These are phyloP conservation scores for Sporothrix curviconia DNA, from an alignment of 2,329 filamentous ascomycete genomes.

Conservation along the genomic window DNA sequence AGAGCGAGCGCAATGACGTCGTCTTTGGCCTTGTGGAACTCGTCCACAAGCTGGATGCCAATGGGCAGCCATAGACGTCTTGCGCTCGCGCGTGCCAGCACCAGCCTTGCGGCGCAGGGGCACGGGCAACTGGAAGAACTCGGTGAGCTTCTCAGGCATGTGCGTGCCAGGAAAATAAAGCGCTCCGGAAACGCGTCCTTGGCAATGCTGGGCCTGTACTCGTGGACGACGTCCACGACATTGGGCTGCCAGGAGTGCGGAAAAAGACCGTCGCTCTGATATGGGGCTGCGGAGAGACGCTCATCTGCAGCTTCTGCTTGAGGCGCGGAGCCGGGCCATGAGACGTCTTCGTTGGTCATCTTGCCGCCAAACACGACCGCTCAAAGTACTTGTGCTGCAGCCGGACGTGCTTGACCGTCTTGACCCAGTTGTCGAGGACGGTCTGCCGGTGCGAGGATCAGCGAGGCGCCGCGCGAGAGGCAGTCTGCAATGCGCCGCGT, in stretches of 20 bases:
- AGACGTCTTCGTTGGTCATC: constrained; percentile 17
- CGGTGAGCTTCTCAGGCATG: constrained; percentile 16
- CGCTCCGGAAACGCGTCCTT: constrained; percentile 21
- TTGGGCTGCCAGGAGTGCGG: constrained; percentile 14
- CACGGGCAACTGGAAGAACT: constrained; percentile 20
- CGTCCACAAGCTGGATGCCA: constrained; percentile 23
- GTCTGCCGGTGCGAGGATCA: constrained; percentile 20
- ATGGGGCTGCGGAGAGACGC: constrained; percentile 6
- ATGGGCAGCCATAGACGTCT: constrained; percentile 22
- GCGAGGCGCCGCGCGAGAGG: constrained; percentile 19
- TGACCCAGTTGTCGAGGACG: constrained; percentile 22
- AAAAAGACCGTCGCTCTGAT: constrained; percentile 15
- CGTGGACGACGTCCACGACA: constrained; percentile 9
- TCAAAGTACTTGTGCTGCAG: constrained; percentile 19
- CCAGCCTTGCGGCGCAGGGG: constrained; percentile 14
- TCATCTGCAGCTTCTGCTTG: constrained; percentile 19
- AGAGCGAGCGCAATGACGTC: constrained; percentile 14
- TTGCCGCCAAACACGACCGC: constrained; percentile 19
- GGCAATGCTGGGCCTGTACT: constrained; percentile 14
- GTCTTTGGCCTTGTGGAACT: constrained; percentile 21
- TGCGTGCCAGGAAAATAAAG: constrained; percentile 21
- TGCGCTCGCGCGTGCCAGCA: constrained; percentile 6
- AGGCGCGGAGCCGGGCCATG: constrained; percentile 19
- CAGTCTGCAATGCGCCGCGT: constrained; percentile 20
- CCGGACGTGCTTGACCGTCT: constrained; percentile 15